A percentile compares a stretch with the other conserved stretches of the same genome.
Conservation (phyloP, 164 flowering plant genomes). For the Akebia trifoliata region DNA sequence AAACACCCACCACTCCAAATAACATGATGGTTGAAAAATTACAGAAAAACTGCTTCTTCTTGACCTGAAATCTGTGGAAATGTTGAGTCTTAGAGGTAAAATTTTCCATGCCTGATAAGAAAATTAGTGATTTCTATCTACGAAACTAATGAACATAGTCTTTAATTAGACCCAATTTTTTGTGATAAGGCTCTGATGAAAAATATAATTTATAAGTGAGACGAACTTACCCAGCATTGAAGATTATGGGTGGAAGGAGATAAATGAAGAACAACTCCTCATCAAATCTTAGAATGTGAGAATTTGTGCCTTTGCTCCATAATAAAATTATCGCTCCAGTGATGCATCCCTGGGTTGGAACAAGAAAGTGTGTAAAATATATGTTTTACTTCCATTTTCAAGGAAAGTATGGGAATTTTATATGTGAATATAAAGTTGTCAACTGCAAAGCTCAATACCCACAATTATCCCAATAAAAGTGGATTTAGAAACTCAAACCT, state of each 20-base stretch:
- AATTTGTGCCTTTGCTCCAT: slow-evolving; percentile 59
- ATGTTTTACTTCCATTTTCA: too few species aligned
- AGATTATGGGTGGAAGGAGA: slow-evolving; percentile 94
- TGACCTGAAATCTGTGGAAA: slow-evolving; percentile 75
- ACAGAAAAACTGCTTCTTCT: slow-evolving; percentile 92
- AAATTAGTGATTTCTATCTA: not conserved
- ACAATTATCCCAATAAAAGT: too few species aligned
- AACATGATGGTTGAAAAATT: slow-evolving; percentile 75
- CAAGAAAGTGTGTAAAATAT: not conserved
- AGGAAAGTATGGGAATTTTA: too few species aligned
- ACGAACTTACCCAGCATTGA: slow-evolving; percentile 84
- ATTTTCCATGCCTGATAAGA: not conserved
- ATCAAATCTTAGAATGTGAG: slow-evolving; percentile 65
- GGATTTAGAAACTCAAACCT: too few species aligned
- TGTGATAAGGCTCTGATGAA: too few species aligned
- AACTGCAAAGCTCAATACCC: too few species aligned
- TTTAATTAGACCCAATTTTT: too few species aligned
- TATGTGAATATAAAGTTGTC: too few species aligned
- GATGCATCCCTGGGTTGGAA: slow-evolving; percentile 45
- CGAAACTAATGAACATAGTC: too few species aligned
- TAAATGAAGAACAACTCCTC: slow-evolving; percentile 89
- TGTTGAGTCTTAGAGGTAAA: not conserved
- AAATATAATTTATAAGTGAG: too few species aligned
- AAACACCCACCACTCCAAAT: slow-evolving; percentile 84
- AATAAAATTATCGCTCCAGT: slow-evolving; percentile 53